These are phyloP conservation scores for Stropharia rugosoannulata DNA, from an alignment of 768 basidiomycete species.

Conservation along the genomic window DNA sequence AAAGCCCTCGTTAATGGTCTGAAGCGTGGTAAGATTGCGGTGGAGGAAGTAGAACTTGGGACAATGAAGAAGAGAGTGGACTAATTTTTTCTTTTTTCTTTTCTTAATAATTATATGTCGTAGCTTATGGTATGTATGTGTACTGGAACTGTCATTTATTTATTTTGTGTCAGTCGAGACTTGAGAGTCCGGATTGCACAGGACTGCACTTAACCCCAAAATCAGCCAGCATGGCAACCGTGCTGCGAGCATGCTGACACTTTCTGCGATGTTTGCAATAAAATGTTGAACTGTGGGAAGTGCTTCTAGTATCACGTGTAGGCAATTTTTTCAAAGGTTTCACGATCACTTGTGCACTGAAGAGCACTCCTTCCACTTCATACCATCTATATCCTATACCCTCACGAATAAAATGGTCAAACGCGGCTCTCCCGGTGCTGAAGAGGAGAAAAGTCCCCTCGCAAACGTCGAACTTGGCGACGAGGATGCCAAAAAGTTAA, in stretches of 20 bases:
- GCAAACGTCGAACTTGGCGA: constrained; percentile 67
- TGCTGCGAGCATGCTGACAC: background rate
- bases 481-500: constrained; percentile 70
- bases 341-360: constrained; percentile 1
- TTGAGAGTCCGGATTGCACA: too few relatives aligned
- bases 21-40: constrained; percentile 31
- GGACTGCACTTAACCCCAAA: background rate
- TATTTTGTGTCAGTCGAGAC: background rate
- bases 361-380: constrained; percentile 4
- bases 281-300: too few relatives aligned
- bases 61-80: constrained; percentile 74
- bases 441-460: constrained; percentile 70
- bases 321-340: background rate
- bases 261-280: too few relatives aligned
- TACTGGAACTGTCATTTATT: background rate
- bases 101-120: background rate
- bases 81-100: constrained; percentile 25
- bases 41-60: constrained; percentile 81
- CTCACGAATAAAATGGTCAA: constrained; percentile 34
- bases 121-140: background rate
- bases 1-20: constrained; percentile 35
- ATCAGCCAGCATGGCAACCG: background rate
- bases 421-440: constrained; percentile 72
- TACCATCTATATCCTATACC: background rate
- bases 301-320: constrained; percentile 4